A percentile compares a stretch with the other conserved stretches of the same genome.
These are phyloP conservation scores for Eleusine indica DNA, from an alignment of 176 grass and related monocot species.

Conservation along the genomic window DNA sequence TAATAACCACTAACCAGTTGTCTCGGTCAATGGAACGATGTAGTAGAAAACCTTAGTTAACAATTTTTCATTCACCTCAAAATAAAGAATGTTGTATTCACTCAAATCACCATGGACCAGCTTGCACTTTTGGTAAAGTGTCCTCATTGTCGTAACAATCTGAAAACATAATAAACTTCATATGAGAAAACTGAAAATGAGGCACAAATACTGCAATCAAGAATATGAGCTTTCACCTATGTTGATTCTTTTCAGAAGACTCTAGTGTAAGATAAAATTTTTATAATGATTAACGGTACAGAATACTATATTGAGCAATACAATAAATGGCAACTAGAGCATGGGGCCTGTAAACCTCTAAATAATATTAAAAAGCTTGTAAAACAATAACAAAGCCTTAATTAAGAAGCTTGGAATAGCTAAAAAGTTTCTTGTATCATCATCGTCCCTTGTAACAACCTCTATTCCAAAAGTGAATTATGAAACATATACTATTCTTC, in stretches of 20 bases:
- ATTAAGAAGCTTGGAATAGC: too few species aligned
- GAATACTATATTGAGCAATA: neutral
- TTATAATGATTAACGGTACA: neutral
- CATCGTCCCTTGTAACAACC: too few species aligned
- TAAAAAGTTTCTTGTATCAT: too few species aligned
- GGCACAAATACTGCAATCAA: neutral
- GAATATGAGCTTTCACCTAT: neutral
- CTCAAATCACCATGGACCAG: conserved; percentile 98
- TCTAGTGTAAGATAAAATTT: conserved; percentile 1
- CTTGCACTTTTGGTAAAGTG: conserved; percentile 93
- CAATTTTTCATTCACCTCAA: conserved; percentile 61
- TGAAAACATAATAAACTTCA: conserved; percentile 48
- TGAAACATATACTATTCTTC: neutral
- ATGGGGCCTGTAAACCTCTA: neutral
- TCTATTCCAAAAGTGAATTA: neutral
- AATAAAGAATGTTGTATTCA: conserved; percentile 99
- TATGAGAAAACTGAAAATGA: conserved; percentile 20
- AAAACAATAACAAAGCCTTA: neutral
- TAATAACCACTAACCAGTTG: too few species aligned
- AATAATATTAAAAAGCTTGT: too few species aligned
- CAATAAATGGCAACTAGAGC: neutral
- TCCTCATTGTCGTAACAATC: conserved; percentile 92
- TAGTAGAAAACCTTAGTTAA: conserved; percentile 17
- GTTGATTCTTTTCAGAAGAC: neutral
- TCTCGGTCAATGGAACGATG: neutral